Percentiles rank a stretch among this genome's conserved stretches.
Evolutionary conservation across 345 rosid genomes (phyloP).

Genomic region (Zanthoxylum bungeanum): DNA sequence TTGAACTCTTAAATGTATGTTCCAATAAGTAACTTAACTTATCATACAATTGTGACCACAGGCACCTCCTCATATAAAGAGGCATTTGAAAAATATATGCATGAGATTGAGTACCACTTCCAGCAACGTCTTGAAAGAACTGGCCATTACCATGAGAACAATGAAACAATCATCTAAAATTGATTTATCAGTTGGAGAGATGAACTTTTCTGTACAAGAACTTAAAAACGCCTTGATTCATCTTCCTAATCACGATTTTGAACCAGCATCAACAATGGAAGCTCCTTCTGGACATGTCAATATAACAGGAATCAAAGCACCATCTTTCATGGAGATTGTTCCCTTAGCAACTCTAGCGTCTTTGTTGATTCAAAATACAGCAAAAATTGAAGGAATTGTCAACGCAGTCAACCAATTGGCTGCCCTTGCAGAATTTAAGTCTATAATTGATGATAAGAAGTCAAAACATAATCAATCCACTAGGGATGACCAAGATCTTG

Average conservation of each 20-base stretch:
- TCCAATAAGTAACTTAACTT: neutral
- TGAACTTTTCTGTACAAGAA: constrained; percentile 53
- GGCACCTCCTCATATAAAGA: constrained; percentile 47
- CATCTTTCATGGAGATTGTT: constrained; percentile 48
- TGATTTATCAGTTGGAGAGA: constrained; percentile 40
- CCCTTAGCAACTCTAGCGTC: constrained; percentile 56
- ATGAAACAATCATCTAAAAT: constrained; percentile 45
- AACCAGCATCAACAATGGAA: constrained; percentile 8
- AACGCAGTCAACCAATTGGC: constrained; percentile 51
- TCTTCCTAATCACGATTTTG: constrained; percentile 26
- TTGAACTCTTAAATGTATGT: too few species aligned
- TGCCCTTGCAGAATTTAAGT: constrained; percentile 49
- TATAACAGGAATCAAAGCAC: neutral
- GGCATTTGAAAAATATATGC: constrained; percentile 38
- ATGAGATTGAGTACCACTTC: constrained; percentile 36
- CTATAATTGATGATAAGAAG: constrained; percentile 27
- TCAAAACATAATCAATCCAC: constrained; percentile 11
- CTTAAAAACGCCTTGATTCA: constrained; percentile 49
- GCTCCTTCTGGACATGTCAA: constrained; percentile 22
- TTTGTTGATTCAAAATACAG: constrained; percentile 50
- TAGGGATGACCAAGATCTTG: constrained; percentile 5
- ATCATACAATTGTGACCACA: constrained; percentile 12
- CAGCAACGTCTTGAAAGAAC: constrained; percentile 45
- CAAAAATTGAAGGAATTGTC: constrained; percentile 47
- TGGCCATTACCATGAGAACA: constrained; percentile 38